These are phyloP conservation scores for Geotrichum fermentans DNA, from an alignment of 1,139 yeast genomes.

Conservation along the genomic window DNA sequence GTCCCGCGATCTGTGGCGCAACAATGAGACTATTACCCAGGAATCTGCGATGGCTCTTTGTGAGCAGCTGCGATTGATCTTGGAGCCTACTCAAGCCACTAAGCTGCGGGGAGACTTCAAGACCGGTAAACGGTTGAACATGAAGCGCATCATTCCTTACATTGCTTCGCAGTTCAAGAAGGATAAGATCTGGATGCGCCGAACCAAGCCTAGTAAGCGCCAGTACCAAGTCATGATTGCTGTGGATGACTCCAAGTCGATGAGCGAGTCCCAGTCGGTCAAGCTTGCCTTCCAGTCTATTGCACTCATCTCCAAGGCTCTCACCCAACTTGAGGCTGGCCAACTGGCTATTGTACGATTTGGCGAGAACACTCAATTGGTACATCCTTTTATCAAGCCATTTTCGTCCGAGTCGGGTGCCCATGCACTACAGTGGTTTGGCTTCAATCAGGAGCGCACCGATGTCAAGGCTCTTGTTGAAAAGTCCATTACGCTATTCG, in stretches of 20 bases:
- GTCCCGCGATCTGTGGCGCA: conserved; percentile 75
- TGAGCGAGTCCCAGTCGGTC: conserved; percentile 89
- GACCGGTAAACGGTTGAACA: conserved; percentile 93
- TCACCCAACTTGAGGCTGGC: conserved; percentile 92
- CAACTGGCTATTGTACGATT: conserved; percentile 86
- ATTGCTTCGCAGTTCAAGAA: conserved; percentile 96
- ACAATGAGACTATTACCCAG: conserved; percentile 75
- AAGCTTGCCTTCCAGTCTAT: conserved; percentile 91
- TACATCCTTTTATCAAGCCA: conserved; percentile 85
- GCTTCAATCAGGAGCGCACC: conserved; percentile 83
- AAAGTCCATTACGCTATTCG: conserved; percentile 69
- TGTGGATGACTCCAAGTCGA: conserved; percentile 93
- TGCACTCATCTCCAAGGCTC: conserved; percentile 88
- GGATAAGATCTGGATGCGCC: conserved; percentile 96
- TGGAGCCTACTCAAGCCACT: conserved; percentile 94
- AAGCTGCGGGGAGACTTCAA: conserved; percentile 92
- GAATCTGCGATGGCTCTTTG: conserved; percentile 83
- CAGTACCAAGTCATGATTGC: conserved; percentile 97
- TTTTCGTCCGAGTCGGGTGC: conserved; percentile 83
- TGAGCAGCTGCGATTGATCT: conserved; percentile 85
- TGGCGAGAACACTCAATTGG: conserved; percentile 78
- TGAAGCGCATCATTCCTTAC: conserved; percentile 96
- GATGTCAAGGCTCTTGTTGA: conserved; percentile 71
- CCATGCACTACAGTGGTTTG: conserved; percentile 79
- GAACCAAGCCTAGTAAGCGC: conserved; percentile 96